phyloP scores from a whole-genome alignment of 1,284 basidiomycete genomes.

The Malassezia equina region DNA sequence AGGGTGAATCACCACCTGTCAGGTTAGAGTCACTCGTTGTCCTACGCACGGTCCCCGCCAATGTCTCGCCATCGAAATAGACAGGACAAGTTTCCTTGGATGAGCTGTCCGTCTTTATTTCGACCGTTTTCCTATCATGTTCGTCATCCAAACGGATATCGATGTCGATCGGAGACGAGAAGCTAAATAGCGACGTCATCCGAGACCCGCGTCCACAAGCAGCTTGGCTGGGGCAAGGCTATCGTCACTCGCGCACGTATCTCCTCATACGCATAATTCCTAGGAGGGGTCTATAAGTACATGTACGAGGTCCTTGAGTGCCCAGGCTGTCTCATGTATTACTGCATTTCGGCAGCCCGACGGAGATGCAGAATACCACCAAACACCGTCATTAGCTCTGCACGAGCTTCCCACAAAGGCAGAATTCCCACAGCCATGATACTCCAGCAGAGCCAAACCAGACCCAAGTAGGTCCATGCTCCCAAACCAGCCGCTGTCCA shows the following conservation, averaged over 20 bases:
- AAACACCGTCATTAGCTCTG: background rate
- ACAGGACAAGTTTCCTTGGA: slow-evolving; percentile 73
- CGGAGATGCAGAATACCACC: background rate
- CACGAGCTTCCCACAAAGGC: slow-evolving; percentile 70
- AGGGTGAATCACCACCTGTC: slow-evolving; percentile 71
- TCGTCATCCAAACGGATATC: slow-evolving; percentile 74
- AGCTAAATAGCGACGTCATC: slow-evolving; percentile 78
- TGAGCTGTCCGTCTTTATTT: slow-evolving; percentile 60
- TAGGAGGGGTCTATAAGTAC: background rate
- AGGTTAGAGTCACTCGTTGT: background rate
- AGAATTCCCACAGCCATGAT: slow-evolving; percentile 62
- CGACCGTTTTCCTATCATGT: slow-evolving; percentile 67
- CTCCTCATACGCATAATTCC: background rate
- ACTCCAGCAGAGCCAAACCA: slow-evolving; percentile 69
- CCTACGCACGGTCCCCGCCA: slow-evolving; percentile 67
- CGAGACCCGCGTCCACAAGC: background rate
- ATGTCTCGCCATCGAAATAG: slow-evolving; percentile 86
- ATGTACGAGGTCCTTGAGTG: background rate
- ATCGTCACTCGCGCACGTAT: background rate
- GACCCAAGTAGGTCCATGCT: slow-evolving; percentile 52
- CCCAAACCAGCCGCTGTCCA: slow-evolving; percentile 36
- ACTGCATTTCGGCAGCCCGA: background rate
- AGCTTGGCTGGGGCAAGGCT: background rate
- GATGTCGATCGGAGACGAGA: slow-evolving; percentile 78
- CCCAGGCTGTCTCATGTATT: background rate